A percentile compares a stretch with the other conserved stretches of the same genome.
phyloP scores from a whole-genome alignment of 345 rosid species.

The Viola odorata region DNA sequence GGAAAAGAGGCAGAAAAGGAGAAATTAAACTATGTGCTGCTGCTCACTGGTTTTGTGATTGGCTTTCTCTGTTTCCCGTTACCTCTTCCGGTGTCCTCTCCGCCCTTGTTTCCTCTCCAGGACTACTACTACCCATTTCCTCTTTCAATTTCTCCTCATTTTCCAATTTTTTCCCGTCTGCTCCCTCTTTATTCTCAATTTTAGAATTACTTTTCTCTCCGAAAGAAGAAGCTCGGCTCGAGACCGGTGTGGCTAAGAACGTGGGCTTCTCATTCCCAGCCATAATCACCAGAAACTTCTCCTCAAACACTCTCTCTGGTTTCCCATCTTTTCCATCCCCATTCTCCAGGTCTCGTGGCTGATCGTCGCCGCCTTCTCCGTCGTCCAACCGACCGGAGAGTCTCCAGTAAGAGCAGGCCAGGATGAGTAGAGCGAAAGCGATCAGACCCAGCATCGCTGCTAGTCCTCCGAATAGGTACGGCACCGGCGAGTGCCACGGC shows the following conservation, averaged over 20 bases:
- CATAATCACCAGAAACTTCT: conserved; percentile 27
- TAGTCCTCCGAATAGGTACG: conserved; percentile 87
- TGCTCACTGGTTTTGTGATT: conserved; percentile 24
- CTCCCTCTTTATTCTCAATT: conserved; percentile 17
- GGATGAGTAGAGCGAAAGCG: conserved; percentile 77
- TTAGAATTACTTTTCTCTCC: conserved; percentile 25
- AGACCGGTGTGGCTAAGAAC: conserved; percentile 26
- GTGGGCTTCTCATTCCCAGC: conserved; percentile 27
- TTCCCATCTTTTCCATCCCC: conserved; percentile 11
- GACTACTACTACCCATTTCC: conserved; percentile 7
- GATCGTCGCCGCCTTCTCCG: neutral
- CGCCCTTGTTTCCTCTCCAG: neutral
- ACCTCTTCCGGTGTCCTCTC: conserved; percentile 13
- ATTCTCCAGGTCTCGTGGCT: conserved; percentile 8
- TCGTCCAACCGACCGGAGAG: conserved; percentile 42
- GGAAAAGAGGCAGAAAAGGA: neutral
- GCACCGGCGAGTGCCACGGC: conserved; percentile 97
- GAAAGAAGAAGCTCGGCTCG: conserved; percentile 27
- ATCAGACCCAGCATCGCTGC: conserved; percentile 94
- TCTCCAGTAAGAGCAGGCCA: conserved; percentile 95
- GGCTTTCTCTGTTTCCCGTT: conserved; percentile 16
- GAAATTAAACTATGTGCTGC: neutral
- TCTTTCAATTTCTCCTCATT: conserved; percentile 37
- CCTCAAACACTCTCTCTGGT: conserved; percentile 12
- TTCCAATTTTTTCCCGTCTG: conserved; percentile 14